A percentile compares a stretch with the other conserved stretches of the same genome.
These are phyloP conservation scores for Sarcomyxa edulis DNA, from an alignment of 768 basidiomycete species.

Conservation along the genomic window DNA sequence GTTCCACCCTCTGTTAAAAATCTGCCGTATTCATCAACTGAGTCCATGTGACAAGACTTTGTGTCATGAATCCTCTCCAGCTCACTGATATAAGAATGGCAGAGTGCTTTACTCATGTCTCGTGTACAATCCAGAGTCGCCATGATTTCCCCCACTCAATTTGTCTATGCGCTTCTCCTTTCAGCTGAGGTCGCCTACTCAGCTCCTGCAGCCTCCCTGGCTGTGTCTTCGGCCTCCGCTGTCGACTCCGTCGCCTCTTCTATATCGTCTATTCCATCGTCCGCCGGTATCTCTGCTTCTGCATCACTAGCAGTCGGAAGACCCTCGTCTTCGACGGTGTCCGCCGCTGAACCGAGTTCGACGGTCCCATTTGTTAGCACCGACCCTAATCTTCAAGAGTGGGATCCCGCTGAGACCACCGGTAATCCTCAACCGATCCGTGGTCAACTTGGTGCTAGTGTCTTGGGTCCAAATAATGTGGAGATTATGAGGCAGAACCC, in stretches of 20 bases:
- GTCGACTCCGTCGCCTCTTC: constrained; percentile 2
- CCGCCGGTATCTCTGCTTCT: constrained; percentile 32
- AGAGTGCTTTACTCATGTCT: no score
- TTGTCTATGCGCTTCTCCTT: no score
- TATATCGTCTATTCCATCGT: constrained; percentile 12
- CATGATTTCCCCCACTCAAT: no score
- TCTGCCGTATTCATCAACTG: no score
- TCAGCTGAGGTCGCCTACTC: constrained; percentile 15
- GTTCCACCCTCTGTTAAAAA: no score
- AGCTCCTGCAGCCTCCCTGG: constrained; percentile 2
- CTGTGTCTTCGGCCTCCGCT: background rate
- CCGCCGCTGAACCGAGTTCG: constrained; percentile 25
- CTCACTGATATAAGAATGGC: no score
- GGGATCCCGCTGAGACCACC: constrained; percentile 25
- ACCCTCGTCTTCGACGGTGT: constrained; percentile 25
- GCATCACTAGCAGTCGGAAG: constrained; percentile 39
- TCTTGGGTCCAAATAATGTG: constrained; percentile 37
- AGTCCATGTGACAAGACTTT: no score
- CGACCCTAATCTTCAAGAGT: constrained; percentile 41
- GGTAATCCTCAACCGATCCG: constrained; percentile 28
- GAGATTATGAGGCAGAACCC: constrained; percentile 36
- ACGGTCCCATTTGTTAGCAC: constrained; percentile 20
- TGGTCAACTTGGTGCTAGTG: constrained; percentile 31
- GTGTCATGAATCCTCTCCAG: no score
- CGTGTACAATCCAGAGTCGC: no score